A percentile compares a stretch with the other conserved stretches of the same genome.
phyloP scores from a whole-genome alignment of 2,329 filamentous ascomycete species.

The Hypoxylon sp. region DNA sequence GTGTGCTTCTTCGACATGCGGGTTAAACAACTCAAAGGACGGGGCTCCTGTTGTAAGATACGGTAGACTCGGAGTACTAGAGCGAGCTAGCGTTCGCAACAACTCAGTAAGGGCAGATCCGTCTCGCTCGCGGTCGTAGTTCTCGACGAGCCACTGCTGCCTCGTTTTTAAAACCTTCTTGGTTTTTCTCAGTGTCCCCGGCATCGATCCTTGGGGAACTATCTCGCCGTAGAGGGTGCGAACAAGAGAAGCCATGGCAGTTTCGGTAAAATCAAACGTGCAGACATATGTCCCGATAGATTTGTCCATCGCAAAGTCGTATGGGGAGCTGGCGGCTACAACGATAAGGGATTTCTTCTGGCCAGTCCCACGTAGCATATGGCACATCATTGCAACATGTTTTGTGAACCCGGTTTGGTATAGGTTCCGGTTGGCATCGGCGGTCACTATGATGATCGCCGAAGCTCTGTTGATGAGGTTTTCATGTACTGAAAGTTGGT shows the following conservation, averaged over 20 bases:
- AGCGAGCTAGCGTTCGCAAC: slow-evolving; percentile 75
- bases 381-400: slow-evolving; percentile 95
- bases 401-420: slow-evolving; percentile 97
- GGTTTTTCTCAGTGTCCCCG: slow-evolving; percentile 84
- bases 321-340: slow-evolving; percentile 92
- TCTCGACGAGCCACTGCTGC: slow-evolving; percentile 94
- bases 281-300: slow-evolving; percentile 93
- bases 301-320: slow-evolving; percentile 95
- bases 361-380: slow-evolving; percentile 78
- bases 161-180: slow-evolving; percentile 89
- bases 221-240: slow-evolving; percentile 85
- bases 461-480: slow-evolving; percentile 90
- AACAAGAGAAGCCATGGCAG: slow-evolving; percentile 85
- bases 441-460: slow-evolving; percentile 89
- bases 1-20: slow-evolving; percentile 81
- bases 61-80: slow-evolving; percentile 72
- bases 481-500: slow-evolving; percentile 74
- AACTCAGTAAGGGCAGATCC: slow-evolving; percentile 78
- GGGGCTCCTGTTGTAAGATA: slow-evolving; percentile 78
- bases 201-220: slow-evolving; percentile 68
- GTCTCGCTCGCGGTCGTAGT: slow-evolving; percentile 85
- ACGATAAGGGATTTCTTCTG: slow-evolving; percentile 92
- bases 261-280: slow-evolving; percentile 96
- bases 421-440: slow-evolving; percentile 91
- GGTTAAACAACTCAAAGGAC: slow-evolving; percentile 79